phyloP scores from a whole-genome alignment of 257 asterid genomes.

The Buddleja alternifolia region DNA sequence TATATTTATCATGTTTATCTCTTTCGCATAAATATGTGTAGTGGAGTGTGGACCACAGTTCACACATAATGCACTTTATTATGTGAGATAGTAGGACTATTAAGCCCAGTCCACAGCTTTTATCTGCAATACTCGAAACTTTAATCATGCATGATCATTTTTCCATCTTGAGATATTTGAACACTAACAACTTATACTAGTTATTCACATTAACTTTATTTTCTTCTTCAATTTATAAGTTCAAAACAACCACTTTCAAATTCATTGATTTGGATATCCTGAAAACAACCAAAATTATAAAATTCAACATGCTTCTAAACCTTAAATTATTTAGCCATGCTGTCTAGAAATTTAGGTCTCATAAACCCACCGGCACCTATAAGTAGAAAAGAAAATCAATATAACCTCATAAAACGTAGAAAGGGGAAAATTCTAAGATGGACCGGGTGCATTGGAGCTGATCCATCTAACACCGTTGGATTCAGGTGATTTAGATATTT shows the following conservation, averaged over 20 bases:
- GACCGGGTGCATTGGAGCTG: too few relatives aligned
- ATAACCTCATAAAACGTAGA: too few relatives aligned
- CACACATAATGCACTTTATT: conserved; percentile 6
- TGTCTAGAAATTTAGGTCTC: too few relatives aligned
- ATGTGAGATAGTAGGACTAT: neutral
- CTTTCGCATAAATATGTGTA: conserved; percentile 1
- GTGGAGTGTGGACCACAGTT: conserved; percentile 13
- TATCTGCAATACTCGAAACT: neutral
- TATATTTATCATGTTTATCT: neutral
- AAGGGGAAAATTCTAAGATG: too few relatives aligned
- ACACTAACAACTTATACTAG: conserved; percentile 3
- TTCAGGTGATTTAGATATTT: too few relatives aligned
- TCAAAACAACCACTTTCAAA: conserved; percentile 12
- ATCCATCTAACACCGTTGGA: too few relatives aligned
- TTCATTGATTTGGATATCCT: neutral
- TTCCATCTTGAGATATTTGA: neutral
- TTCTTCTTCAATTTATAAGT: neutral
- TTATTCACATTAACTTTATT: neutral
- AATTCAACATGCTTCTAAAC: neutral
- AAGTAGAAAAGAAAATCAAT: too few relatives aligned
- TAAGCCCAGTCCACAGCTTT: neutral
- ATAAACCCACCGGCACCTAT: too few relatives aligned
- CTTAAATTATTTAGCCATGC: neutral
- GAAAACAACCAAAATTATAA: neutral
- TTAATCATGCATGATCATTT: conserved; percentile 18